A percentile compares a stretch with the other conserved stretches of the same genome.
These are phyloP conservation scores for Sporothrix curviconia DNA, from an alignment of 2,329 filamentous ascomycete genomes.

Conservation along the genomic window DNA sequence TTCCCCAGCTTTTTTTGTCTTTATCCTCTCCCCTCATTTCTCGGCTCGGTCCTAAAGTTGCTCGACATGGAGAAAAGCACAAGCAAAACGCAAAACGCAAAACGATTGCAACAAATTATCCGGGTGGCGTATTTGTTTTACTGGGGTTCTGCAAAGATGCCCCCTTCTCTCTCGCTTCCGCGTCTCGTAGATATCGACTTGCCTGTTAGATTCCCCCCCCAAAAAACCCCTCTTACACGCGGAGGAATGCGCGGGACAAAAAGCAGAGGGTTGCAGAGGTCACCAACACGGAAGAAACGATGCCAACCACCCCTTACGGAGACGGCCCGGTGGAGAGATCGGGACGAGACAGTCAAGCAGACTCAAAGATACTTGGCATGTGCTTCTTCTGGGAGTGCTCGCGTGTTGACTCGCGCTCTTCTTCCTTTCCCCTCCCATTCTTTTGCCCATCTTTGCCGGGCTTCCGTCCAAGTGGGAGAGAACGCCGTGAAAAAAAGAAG, in stretches of 20 bases:
- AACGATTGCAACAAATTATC: too few species aligned
- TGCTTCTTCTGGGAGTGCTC: not conserved
- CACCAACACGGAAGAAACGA: not conserved
- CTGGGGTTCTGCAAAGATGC: too few species aligned
- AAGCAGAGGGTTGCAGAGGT: too few species aligned
- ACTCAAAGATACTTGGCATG: not conserved
- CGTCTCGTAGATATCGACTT: too few species aligned
- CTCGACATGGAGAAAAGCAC: not conserved
- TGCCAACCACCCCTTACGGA: not conserved
- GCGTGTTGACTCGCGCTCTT: too few species aligned
- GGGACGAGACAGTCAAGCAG: not conserved
- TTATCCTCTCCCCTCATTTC: not conserved
- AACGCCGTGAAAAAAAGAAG: not conserved
- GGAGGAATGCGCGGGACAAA: too few species aligned
- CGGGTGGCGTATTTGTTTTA: too few species aligned
- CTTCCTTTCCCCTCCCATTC: too few species aligned
- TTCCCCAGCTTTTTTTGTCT: not conserved
- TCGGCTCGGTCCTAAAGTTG: not conserved
- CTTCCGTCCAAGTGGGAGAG: not conserved
- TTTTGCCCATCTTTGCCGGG: too few species aligned
- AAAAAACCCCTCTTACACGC: too few species aligned
- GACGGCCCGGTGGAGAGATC: not conserved
- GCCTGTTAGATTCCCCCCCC: too few species aligned
- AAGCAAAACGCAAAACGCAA: not conserved
- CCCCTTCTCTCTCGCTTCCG: too few species aligned